Evolutionary conservation across 2,329 filamentous ascomycete species (phyloP).

Genomic region (Pestalotiopsis sp.): DNA sequence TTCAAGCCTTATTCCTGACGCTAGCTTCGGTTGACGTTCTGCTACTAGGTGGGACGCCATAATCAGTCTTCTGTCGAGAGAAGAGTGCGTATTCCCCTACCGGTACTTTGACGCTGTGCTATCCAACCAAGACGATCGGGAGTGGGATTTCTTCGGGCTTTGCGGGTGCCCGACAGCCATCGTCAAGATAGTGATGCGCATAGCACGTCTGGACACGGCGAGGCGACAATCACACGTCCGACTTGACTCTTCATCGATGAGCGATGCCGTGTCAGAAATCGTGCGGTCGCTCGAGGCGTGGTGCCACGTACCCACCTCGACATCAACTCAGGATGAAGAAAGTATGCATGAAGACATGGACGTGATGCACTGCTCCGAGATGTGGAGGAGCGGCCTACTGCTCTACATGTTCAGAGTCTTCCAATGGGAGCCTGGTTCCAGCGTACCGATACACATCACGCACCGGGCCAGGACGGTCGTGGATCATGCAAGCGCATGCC

Average conservation of each 20-base stretch:
- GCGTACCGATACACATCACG: not conserved
- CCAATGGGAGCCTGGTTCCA: not conserved
- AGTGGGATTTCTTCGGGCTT: conserved; percentile 12
- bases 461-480: not conserved
- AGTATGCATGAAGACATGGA: conserved; percentile 9
- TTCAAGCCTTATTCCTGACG: no score
- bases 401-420: conserved; percentile 8
- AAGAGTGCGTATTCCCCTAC: conserved; percentile 11
- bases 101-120: conserved; percentile 6
- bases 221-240: not conserved
- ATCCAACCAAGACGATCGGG: not conserved
- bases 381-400: conserved; percentile 7
- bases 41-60: conserved; percentile 11
- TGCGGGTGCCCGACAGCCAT: conserved; percentile 8
- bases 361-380: conserved; percentile 12
- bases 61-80: conserved; percentile 3
- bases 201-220: conserved; percentile 1
- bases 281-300: not conserved
- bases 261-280: not conserved
- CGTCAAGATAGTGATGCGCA: conserved; percentile 4
- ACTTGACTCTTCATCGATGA: not conserved
- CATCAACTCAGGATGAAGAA: no score
- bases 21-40: no score
- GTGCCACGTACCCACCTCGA: no score
- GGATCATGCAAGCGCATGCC: conserved; percentile 11